Base-by-base conservation (phyloP, 129 eudicot genomes). In the Pseudognaphalium luteoalbum region DNA sequence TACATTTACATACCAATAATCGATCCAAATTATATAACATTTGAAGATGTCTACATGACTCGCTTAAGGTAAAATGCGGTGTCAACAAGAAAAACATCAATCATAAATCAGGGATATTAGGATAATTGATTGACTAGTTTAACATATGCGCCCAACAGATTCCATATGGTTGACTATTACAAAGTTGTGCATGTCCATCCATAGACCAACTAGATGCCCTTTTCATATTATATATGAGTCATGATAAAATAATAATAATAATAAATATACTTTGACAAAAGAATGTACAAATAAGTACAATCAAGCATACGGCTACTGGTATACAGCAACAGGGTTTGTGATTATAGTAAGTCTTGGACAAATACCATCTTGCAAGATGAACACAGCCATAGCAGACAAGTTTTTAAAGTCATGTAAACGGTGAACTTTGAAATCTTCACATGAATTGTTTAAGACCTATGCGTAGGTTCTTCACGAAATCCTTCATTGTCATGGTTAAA, bases 351-450 rank as follows among this genome's bases (percentile, higher is more conserved):
- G 60, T 47, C 9, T 15, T 19, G 66, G 81, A 81, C 67, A 25
- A 5, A 88, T 75, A 83, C 75, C 87, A 87, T 86, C 79, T 88
- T 86, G 44, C 76, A 86, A 86, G 86, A 86, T 71, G 77, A 86
- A 90, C 70, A 78, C 6, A 62, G 39, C 68, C 68, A 81, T 50
- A 60, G 86, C 81, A 76, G n/a, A 86, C 81, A 68, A 60, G 71
- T 34, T 72, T 66, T 34, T 15, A 5, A 61, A 33, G 72, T 47
- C 19, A 81, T 51, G 39, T 14, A 47, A 20, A 80, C 75, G 57
- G 62, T 75, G 7, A 4, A 30, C 20, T 9, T 29, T 63, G 4
- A 63, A 33, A 63, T 63, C 34, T 3, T 29, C 68, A 66, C 29
- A 66, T 7, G 50, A 66, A 66, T 34, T 35, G 70, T 37, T 17